phyloP scores from a whole-genome alignment of 345 rosid genomes.

The Kandelia obovata region DNA sequence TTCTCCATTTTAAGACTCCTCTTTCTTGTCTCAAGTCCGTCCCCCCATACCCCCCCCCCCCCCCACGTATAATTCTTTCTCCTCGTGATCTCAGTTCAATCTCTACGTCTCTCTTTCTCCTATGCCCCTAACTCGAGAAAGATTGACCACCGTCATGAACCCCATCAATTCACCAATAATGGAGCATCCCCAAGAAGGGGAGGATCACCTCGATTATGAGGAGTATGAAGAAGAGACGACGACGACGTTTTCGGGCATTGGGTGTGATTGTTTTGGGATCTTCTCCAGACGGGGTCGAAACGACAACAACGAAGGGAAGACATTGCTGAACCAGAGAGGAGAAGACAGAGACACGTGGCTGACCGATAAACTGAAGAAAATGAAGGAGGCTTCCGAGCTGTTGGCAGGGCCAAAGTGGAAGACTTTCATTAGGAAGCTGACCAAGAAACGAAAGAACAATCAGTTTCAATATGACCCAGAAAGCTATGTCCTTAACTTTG shows the following conservation, averaged over 20 bases:
- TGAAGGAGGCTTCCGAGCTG: conserved; percentile 44
- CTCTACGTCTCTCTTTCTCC: neutral
- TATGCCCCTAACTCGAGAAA: neutral
- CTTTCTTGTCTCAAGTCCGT: neutral
- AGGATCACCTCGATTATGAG: neutral
- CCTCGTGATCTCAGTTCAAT: neutral
- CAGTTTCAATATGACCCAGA: conserved; percentile 45
- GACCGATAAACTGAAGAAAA: conserved; percentile 32
- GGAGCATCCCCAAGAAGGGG: conserved; percentile 30
- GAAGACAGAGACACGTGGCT: conserved; percentile 28
- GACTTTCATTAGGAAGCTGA: conserved; percentile 47
- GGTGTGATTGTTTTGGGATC: conserved; percentile 35
- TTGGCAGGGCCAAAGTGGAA: conserved; percentile 62
- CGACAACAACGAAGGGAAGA: neutral
- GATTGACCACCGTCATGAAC: conserved; percentile 7
- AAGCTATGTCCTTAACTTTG: conserved; percentile 67
- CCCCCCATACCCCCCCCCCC: no score
- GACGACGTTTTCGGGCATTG: conserved; percentile 1
- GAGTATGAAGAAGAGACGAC: conserved; percentile 5
- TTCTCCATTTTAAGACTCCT: conserved; percentile 6
- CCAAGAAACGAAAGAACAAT: conserved; percentile 15
- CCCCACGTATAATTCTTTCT: neutral
- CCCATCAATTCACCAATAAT: conserved; percentile 23
- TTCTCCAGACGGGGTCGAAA: conserved; percentile 26
- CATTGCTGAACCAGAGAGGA: conserved; percentile 18